phyloP scores from a whole-genome alignment of 164 flowering plant species.

The Cinnamomum chago region DNA sequence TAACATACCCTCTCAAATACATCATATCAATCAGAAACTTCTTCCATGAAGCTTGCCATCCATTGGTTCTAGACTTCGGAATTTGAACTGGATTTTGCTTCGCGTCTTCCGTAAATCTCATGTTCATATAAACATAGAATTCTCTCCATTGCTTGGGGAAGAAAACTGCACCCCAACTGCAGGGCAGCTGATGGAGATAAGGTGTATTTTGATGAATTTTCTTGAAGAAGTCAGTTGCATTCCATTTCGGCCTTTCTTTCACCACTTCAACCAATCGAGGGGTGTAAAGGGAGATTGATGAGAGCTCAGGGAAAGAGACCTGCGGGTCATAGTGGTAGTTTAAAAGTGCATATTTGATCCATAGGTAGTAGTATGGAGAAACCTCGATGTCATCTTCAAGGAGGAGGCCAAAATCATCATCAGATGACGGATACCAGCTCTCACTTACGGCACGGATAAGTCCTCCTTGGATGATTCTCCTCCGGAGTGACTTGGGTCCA shows the following conservation, averaged over 20 bases:
- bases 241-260: conserved; percentile 94
- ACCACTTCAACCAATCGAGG: conserved; percentile 85
- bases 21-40: conserved; percentile 95
- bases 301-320: conserved; percentile 78
- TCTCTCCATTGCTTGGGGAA: conserved; percentile 99
- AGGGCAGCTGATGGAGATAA: conserved; percentile 90
- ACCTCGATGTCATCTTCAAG: conserved; percentile 98
- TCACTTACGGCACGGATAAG: conserved; percentile 95
- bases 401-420: conserved; percentile 82
- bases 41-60: conserved; percentile 99
- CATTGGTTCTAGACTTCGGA: conserved; percentile 89
- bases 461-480: conserved; percentile 97
- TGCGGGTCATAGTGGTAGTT: conserved; percentile 93
- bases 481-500: conserved; percentile 69
- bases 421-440: conserved; percentile 95
- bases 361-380: conserved; percentile 89
- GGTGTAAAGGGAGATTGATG: conserved; percentile 89
- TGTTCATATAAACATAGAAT: conserved; percentile 95
- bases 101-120: conserved; percentile 88
- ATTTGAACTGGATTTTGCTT: conserved; percentile 91
- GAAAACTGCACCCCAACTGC: conserved; percentile 98
- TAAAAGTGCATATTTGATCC: conserved; percentile 87
- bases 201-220: conserved; percentile 90
- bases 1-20: conserved; percentile 93
- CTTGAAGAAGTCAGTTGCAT: conserved; percentile 75